These are phyloP conservation scores for Primulina huaijiensis DNA, from an alignment of 257 asterid genomes.

Conservation along the genomic window DNA sequence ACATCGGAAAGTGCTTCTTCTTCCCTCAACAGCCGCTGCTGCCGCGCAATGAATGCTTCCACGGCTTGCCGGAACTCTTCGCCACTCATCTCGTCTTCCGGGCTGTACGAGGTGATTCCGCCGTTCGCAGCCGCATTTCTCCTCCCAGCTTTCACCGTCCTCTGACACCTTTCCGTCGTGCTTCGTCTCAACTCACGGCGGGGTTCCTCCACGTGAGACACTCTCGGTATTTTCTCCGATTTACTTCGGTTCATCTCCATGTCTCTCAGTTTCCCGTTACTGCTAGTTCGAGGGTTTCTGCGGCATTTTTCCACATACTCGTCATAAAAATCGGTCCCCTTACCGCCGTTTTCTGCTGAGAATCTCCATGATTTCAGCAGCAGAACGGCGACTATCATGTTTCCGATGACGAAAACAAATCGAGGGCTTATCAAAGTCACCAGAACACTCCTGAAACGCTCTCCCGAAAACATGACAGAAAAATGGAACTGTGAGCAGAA, in stretches of 20 bases:
- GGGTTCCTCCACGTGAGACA: slow-evolving; percentile 8
- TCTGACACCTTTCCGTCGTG: slow-evolving; percentile 30
- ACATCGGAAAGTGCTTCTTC: slow-evolving; percentile 39
- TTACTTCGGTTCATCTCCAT: slow-evolving; percentile 28
- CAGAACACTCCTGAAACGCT: slow-evolving; percentile 33
- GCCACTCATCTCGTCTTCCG: slow-evolving; percentile 63
- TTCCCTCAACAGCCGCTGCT: slow-evolving; percentile 76
- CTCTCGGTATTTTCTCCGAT: slow-evolving; percentile 23
- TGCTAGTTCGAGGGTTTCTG: slow-evolving; percentile 13
- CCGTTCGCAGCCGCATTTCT: slow-evolving; percentile 11
- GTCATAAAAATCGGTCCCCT: slow-evolving; percentile 50
- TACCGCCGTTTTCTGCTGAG: slow-evolving; percentile 29
- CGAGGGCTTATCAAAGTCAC: slow-evolving; percentile 35
- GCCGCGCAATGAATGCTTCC: slow-evolving; percentile 87
- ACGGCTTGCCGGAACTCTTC: slow-evolving; percentile 79
- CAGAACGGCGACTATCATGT: slow-evolving; percentile 42
- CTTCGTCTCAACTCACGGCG: slow-evolving; percentile 29
- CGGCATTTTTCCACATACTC: slow-evolving; percentile 54
- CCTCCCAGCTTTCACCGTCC: slow-evolving; percentile 15
- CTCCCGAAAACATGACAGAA: slow-evolving; percentile 30
- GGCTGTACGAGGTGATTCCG: slow-evolving; percentile 9
- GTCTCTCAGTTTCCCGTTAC: slow-evolving; percentile 18
- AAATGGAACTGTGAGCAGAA: slow-evolving; percentile 26
- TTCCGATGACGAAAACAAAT: slow-evolving; percentile 48
- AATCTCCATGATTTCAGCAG: slow-evolving; percentile 36